Percentiles rank a stretch among this genome's conserved stretches.
Evolutionary conservation across 2,329 filamentous ascomycete species (phyloP).

Genomic region (Epichloe gansuensis): DNA sequence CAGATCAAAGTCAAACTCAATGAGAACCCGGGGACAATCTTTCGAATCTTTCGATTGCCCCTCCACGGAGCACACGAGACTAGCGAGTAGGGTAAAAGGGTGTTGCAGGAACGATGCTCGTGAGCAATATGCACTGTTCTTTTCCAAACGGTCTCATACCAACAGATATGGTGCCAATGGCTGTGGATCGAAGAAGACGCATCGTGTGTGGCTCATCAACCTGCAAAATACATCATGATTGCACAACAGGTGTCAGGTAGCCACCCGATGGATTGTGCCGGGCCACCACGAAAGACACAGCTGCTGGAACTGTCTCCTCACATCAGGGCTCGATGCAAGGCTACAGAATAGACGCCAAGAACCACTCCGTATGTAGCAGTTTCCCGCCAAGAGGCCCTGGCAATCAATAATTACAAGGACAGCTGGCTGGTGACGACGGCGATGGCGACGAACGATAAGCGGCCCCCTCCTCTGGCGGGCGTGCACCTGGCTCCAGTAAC

Average conservation of each 20-base stretch:
- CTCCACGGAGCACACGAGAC: no score
- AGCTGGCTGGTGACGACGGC: constrained; percentile 3
- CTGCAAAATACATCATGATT: background rate
- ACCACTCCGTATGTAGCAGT: no score
- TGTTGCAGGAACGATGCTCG: no score
- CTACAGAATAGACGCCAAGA: background rate
- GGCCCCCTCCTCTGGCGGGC: constrained; percentile 1
- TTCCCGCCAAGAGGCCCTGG: no score
- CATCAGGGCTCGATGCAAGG: background rate
- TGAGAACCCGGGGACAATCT: no score
- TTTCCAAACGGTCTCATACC: background rate
- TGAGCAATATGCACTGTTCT: background rate
- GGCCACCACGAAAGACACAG: background rate
- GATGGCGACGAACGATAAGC: background rate
- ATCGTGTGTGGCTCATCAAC: background rate
- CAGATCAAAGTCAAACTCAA: no score
- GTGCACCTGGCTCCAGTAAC: constrained; percentile 15
- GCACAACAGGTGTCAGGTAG: background rate
- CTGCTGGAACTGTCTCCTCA: background rate
- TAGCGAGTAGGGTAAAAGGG: no score
- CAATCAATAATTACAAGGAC: no score
- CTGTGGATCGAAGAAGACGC: background rate
- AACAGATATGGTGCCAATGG: background rate
- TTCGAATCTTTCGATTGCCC: no score
- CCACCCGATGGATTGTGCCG: background rate